These are phyloP conservation scores for Phytopythium mirpurense DNA, from an alignment of 352 stramenopile genomes.

Conservation along the genomic window DNA sequence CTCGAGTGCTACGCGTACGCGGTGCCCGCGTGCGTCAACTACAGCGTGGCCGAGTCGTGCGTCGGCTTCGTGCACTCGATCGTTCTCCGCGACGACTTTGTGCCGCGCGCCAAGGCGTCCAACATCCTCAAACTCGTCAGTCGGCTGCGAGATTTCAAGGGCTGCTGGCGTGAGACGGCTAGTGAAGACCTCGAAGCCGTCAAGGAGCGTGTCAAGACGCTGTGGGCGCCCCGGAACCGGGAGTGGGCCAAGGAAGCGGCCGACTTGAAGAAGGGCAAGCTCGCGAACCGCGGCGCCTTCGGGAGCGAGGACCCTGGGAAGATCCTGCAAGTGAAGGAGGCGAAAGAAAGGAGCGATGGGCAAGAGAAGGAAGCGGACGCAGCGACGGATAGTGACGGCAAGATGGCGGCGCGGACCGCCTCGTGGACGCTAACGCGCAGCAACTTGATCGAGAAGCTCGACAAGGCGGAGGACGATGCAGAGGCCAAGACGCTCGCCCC, in stretches of 20 bases:
- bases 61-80: constrained; percentile 78
- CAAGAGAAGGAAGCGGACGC: constrained; percentile 9
- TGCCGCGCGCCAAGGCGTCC: constrained; percentile 75
- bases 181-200: constrained; percentile 78
- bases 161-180: constrained; percentile 72
- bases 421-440: constrained; percentile 68
- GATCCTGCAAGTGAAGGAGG: not conserved
- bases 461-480: constrained; percentile 27
- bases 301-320: not conserved
- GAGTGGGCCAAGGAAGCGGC: constrained; percentile 74
- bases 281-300: constrained; percentile 12
- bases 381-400: constrained; percentile 10
- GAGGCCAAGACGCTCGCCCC: constrained; percentile 32
- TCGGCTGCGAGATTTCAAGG: constrained; percentile 78
- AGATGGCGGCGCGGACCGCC: constrained; percentile 23
- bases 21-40: constrained; percentile 76
- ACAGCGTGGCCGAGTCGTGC: constrained; percentile 75
- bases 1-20: constrained; percentile 85
- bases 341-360: not conserved
- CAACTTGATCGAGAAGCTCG: constrained; percentile 77
- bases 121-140: constrained; percentile 77
- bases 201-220: constrained; percentile 74
- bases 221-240: constrained; percentile 77
- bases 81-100: constrained; percentile 82
- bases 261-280: constrained; percentile 43